Evolutionary conservation across 192 early-diverging fungal genomes (phyloP), one percentile per base, ranked within the genome.

Genomic region (Coemansia sp.): DNA sequence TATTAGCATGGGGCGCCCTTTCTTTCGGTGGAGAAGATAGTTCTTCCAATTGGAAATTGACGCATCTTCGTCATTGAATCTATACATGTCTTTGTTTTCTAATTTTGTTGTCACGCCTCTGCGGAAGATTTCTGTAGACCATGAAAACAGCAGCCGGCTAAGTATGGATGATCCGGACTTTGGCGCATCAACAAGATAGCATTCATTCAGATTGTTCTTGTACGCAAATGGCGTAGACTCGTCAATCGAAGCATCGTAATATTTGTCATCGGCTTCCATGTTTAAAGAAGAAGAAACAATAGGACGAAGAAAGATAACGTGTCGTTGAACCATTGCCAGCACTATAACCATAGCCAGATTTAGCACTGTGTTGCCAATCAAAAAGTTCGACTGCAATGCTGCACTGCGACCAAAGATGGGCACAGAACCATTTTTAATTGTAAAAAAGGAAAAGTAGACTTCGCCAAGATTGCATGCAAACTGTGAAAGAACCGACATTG

Each of bases 121-220:
- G 12, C 75, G 71, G 60, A 95, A 75, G n/a, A 95, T 57, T 11
- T 84, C 70, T 70, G 85, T 88, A 6, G 86, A 67, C 85, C 89
- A 90, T n/a, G 68, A 62, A 65, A 91, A 92, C 23, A 76, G 64
- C 63, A 77, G 65, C 26, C 40, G 63, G 44, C 64, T 54, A 16
- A 64, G 58, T 65, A 69, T 64, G 21, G 75, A 78, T 8, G 49
- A 44, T 23, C 61, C 65, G 60, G 43, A 56, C 61, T 85, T 79
- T 32, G 74, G 72, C 0, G 76, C 72, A 26, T 73, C 70, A 4
- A 67, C 59, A 18, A 81, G 73, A 40, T 68, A 62, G 15, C 57
- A 19, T 6, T 56, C 50, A 19, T 54, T 48, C 45, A 44, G 50
- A 19, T 71, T 70, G 7, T 63, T 57, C 48, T 37, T 62, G 16